Conservation (phyloP, 805 yeast genomes). For the Clavispora asparagi region DNA sequence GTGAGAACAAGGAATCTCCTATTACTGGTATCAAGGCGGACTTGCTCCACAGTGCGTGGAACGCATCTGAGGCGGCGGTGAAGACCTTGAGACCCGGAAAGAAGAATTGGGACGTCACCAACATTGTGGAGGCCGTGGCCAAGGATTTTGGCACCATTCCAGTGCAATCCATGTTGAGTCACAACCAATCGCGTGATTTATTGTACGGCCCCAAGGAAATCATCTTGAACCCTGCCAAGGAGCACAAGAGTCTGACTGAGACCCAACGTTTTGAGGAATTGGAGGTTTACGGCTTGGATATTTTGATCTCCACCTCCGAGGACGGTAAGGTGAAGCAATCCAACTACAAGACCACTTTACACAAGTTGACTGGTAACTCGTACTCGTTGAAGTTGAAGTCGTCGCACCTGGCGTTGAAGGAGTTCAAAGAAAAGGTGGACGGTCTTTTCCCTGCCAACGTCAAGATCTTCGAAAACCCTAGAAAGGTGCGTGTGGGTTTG, state of each 20-base stretch:
- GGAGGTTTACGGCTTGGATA: constrained; percentile 75
- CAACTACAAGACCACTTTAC: constrained; percentile 61
- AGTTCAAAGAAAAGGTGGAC: constrained; percentile 60
- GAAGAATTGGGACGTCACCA: constrained; percentile 72
- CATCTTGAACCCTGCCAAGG: constrained; percentile 68
- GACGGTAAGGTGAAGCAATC: constrained; percentile 63
- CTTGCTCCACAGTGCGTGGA: constrained; percentile 65
- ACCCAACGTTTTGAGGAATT: constrained; percentile 63
- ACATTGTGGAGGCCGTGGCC: constrained; percentile 57
- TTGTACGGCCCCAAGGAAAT: constrained; percentile 72
- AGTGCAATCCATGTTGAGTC: constrained; percentile 72
- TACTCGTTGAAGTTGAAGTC: constrained; percentile 69
- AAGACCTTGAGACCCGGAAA: constrained; percentile 62
- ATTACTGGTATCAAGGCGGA: constrained; percentile 60
- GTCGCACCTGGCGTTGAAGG: constrained; percentile 61
- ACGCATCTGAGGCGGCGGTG: constrained; percentile 75
- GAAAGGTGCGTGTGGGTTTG: constrained; percentile 69
- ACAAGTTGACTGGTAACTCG: constrained; percentile 64
- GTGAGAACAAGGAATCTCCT: constrained; percentile 36
- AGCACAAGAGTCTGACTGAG: constrained; percentile 59
- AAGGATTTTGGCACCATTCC: constrained; percentile 55
- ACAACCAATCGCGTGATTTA: constrained; percentile 62
- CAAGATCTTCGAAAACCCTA: constrained; percentile 60
- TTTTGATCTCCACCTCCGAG: constrained; percentile 56
- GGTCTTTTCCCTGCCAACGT: constrained; percentile 63